Base-by-base conservation (phyloP, 164 flowering plant species). In the Malania oleifera region DNA sequence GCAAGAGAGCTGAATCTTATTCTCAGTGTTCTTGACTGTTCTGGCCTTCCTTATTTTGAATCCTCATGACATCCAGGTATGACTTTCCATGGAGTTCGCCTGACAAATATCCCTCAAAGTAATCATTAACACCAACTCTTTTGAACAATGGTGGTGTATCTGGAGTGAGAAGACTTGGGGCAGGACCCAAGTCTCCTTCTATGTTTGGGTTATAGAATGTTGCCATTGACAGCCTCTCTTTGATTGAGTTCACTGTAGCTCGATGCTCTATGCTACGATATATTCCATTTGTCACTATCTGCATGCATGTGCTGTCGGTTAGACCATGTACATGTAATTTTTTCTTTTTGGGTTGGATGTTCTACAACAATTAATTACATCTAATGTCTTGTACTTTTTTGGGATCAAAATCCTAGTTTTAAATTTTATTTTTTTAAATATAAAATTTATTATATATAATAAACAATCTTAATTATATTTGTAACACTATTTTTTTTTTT, bases 191-290 rank as follows among this genome's bases (percentile, higher is more conserved):
- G 19, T 70, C 67, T 0, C 29, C 48, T 5, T 67, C 63, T 0
- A 46, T 12, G 6, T 59, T 43, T 0, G 77, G 62, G 25, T 8
- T 37, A 46, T 54, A 48, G 29, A 73, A 76, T 35, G 77, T 70
- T 0, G 73, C 77, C 2, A 76, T 26, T 0, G 80, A 76, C 18
- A 75, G 37, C 38, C 77, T 72, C 39, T 76, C 76, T 35, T 56
- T 58, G 24, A 0, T 22, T 1, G 72, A 56, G 49, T 70, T 70
- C 10, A 76, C 70, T 0, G 56, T 62, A 14, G 63, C 80, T 0
- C 75, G 49, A 35, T 75, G 79, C 69, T 69, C 71, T 2, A 71
- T 60, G 62, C 79, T 75, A 0, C 68, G 55, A 41, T 75, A 75
- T 3, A 17, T 15, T 1, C 75, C 75, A 44, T 75, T 75, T 5